These are phyloP conservation scores for Flaveria linearis DNA, from an alignment of 129 eudicot genomes.

Conservation along the genomic window DNA sequence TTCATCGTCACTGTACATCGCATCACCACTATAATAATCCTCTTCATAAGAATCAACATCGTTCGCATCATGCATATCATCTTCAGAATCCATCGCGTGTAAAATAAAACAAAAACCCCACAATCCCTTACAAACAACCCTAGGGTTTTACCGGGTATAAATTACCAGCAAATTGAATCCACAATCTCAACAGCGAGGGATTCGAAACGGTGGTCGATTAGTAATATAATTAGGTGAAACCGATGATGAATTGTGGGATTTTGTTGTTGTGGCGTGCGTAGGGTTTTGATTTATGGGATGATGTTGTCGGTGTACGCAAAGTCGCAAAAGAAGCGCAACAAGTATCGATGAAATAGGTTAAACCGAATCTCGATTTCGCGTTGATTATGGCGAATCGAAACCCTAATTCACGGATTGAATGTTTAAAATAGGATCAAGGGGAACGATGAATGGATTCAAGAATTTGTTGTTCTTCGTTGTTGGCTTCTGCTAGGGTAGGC, in stretches of 20 bases:
- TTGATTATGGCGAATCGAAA: conserved; percentile 25
- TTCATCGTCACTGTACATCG: conserved; percentile 43
- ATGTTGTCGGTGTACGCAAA: conserved; percentile 34
- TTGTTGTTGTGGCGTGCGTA: conserved; percentile 7
- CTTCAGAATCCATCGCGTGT: conserved; percentile 62
- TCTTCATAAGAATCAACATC: conserved; percentile 55
- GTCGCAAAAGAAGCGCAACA: neutral
- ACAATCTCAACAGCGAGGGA: neutral
- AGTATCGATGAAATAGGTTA: conserved; percentile 8
- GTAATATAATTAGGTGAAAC: neutral
- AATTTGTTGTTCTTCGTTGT: conserved; percentile 8
- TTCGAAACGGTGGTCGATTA: conserved; percentile 28
- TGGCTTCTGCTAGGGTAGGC: conserved; percentile 23
- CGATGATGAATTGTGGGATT: conserved; percentile 1
- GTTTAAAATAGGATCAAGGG: neutral
- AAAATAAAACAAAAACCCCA: conserved; percentile 12
- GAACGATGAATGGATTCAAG: conserved; percentile 16
- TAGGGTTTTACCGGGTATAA: conserved; percentile 32
- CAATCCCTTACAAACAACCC: conserved; percentile 6
- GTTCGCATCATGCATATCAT: conserved; percentile 72
- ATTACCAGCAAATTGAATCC: neutral
- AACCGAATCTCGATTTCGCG: conserved; percentile 11
- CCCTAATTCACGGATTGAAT: conserved; percentile 16
- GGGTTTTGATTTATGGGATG: conserved; percentile 27
- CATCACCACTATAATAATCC: conserved; percentile 56